Evolutionary conservation across 306 rosid genomes (phyloP), one percentile per base, ranked within the genome.

Genomic region (Abrus pulchellus): DNA sequence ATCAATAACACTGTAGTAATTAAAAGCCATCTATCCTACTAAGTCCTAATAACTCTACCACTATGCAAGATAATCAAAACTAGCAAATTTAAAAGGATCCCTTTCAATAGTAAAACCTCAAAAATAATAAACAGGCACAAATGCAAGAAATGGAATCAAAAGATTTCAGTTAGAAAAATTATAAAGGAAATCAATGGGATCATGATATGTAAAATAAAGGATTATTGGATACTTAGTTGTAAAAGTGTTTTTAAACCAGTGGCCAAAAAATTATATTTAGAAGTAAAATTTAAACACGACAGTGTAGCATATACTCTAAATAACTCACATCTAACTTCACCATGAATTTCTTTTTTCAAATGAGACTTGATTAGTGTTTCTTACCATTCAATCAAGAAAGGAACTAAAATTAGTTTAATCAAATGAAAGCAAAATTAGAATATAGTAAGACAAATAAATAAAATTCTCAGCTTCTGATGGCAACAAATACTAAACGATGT

Each of bases 401-500:
- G 78, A 72, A 52, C 73, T 61, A 80, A 60, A 59, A 66, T 6
- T 69, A 72, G 45, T 44, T 72, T 45, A 71, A 45, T 54, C 30
- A 75, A 9, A 65, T 56, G 52, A 83, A 78, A 27, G 48, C 12
- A 63, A 56, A 44, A 28, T 56, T 73, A 61, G 34, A 70, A 68
- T 69, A 49, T 3, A 2, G 68, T 33, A 36, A 64, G 34, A 45
- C 13, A 7, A 68, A 61, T 8, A 68, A 80, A 84, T 27, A 9
- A 61, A 38, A 67, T 27, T 53, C 65, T 49, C 79, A 80, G 47
- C 32, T 81, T 36, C 29, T 57, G 9, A 38, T 10, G 45, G 34
- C 63, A 71, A 60, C 20, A 62, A 60, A 77, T 48, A 50, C 59
- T 49, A 28, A 30, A 81, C 71, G 41, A 53, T 32, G 52, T 29